Conservation (phyloP, 345 rosid genomes). For the Salix udensis region DNA sequence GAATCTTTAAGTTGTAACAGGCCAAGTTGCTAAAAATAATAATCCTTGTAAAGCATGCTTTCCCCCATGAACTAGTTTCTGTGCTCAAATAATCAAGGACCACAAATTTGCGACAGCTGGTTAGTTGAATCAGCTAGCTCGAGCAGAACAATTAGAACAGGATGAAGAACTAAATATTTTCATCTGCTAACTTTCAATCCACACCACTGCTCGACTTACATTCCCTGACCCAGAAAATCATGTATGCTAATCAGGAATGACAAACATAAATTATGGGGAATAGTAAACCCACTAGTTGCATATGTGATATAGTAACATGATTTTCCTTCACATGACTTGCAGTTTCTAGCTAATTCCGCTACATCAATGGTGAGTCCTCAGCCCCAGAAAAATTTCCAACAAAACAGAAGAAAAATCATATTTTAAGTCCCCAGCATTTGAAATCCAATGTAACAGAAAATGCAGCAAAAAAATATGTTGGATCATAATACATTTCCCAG, state of each 20-base stretch:
- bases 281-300: background rate
- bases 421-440: background rate
- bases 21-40: background rate
- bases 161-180: background rate
- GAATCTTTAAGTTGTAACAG: background rate
- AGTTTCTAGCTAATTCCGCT: constrained; percentile 8
- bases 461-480: background rate
- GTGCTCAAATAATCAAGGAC: background rate
- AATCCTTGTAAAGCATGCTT: background rate
- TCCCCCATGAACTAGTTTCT: background rate
- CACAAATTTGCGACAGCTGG: background rate
- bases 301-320: background rate
- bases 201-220: background rate
- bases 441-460: background rate
- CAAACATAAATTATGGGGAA: background rate
- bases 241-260: background rate
- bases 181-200: background rate
- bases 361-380: constrained; percentile 41
- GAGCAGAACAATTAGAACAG: background rate
- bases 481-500: constrained; percentile 59
- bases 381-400: constrained; percentile 30
- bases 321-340: background rate
- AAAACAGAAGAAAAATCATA: background rate
- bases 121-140: background rate
- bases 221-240: background rate